These are phyloP conservation scores for Pistacia integerrima DNA, from an alignment of 345 rosid genomes.

Conservation along the genomic window DNA sequence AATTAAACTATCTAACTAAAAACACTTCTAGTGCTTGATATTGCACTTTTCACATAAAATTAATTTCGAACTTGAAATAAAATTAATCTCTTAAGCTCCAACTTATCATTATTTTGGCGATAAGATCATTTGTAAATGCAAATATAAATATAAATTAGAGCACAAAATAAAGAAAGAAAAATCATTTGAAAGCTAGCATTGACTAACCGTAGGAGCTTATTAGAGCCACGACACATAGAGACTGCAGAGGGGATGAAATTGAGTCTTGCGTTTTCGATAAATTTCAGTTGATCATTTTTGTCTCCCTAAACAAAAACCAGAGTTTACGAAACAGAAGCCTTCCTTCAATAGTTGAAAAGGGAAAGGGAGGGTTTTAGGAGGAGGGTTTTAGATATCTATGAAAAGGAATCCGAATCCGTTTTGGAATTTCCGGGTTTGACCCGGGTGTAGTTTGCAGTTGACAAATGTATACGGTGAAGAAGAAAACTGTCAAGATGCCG, in stretches of 20 bases:
- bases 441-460: too few relatives aligned
- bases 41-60: not conserved
- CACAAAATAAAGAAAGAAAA: too few relatives aligned
- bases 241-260: not conserved
- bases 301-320: not conserved
- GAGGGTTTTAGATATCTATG: not conserved
- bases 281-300: not conserved
- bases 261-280: not conserved
- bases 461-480: too few relatives aligned
- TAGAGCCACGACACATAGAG: conserved; percentile 10
- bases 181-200: not conserved
- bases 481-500: too few relatives aligned
- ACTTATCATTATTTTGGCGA: too few relatives aligned
- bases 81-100: too few relatives aligned
- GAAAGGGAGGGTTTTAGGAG: not conserved
- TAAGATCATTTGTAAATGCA: not conserved
- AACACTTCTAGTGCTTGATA: too few relatives aligned
- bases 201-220: conserved; percentile 11
- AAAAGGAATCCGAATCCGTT: too few relatives aligned
- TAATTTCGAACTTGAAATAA: not conserved
- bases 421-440: too few relatives aligned
- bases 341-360: too few relatives aligned
- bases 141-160: not conserved
- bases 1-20: too few relatives aligned
- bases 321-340: not conserved